phyloP scores from a whole-genome alignment of 2,329 filamentous ascomycete species.

The Helotiales sp. region DNA sequence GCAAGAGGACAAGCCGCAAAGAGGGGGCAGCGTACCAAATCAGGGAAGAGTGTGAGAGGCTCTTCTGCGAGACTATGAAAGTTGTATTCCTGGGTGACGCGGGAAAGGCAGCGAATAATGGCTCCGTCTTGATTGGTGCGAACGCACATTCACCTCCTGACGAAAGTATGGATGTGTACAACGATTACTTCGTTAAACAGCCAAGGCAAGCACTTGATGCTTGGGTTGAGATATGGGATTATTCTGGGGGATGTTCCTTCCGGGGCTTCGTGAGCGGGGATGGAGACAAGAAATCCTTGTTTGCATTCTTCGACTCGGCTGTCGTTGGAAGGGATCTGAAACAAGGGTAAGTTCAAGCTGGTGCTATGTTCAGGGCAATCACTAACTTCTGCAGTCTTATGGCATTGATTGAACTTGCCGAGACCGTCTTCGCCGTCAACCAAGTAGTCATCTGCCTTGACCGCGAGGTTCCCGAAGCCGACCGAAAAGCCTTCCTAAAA shows the following conservation, averaged over 20 bases:
- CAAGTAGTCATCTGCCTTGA: constrained; percentile 83
- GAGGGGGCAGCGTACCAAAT: constrained; percentile 96
- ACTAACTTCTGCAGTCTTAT: constrained; percentile 67
- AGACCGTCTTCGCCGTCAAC: constrained; percentile 74
- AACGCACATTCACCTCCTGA: constrained; percentile 53
- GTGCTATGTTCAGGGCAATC: constrained; percentile 23
- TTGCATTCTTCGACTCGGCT: constrained; percentile 83
- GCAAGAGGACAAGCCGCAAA: constrained; percentile 56
- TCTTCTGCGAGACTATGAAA: constrained; percentile 97
- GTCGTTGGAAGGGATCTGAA: constrained; percentile 80
- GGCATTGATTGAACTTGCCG: constrained; percentile 87
- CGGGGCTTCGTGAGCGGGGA: constrained; percentile 81
- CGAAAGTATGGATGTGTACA: constrained; percentile 36
- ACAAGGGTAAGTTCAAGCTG: constrained; percentile 69
- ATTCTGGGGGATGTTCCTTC: constrained; percentile 81
- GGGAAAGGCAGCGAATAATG: constrained; percentile 73
- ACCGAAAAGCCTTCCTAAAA: constrained; percentile 72
- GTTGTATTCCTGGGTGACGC: constrained; percentile 96
- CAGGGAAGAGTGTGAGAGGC: constrained; percentile 99
- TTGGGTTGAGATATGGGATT: constrained; percentile 60
- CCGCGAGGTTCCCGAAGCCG: constrained; percentile 65
- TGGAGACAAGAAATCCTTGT: constrained; percentile 73
- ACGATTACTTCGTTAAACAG: constrained; percentile 37
- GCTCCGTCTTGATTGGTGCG: constrained; percentile 87
- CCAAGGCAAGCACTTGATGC: constrained; percentile 38